These are phyloP conservation scores for Mycena epipterygia DNA, from an alignment of 768 basidiomycete species.

Conservation along the genomic window DNA sequence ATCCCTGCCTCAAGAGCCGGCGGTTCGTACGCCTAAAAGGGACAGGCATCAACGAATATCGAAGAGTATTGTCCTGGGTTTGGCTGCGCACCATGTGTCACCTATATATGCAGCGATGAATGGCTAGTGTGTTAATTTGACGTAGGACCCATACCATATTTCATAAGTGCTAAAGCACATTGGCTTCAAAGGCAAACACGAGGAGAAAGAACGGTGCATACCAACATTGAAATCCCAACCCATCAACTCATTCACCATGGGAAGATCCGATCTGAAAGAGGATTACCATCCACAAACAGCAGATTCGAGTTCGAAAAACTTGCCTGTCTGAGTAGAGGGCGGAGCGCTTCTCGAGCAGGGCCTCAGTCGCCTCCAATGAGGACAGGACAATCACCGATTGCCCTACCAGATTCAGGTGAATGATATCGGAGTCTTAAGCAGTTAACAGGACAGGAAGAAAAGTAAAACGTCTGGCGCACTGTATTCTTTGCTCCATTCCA, in stretches of 20 bases:
- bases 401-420: too few relatives aligned
- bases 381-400: too few relatives aligned
- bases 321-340: conserved; percentile 60
- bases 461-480: neutral
- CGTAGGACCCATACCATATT: neutral
- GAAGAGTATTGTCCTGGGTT: neutral
- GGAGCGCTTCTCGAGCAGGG: conserved; percentile 61
- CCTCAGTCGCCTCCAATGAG: too few relatives aligned
- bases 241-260: neutral
- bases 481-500: too few relatives aligned
- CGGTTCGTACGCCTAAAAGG: conserved; percentile 9
- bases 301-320: conserved; percentile 29
- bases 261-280: neutral
- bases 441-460: conserved; percentile 9
- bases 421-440: conserved; percentile 9
- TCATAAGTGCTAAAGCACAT: neutral
- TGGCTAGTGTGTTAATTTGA: neutral
- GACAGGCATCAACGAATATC: conserved; percentile 7
- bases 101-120: conserved; percentile 6
- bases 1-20: neutral
- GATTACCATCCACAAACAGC: conserved; percentile 2
- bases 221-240: neutral
- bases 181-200: neutral
- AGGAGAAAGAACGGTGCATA: neutral
- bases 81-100: too few relatives aligned